Conservation (phyloP, 2,329 filamentous ascomycete species). For the Colletotrichum limetticola region DNA sequence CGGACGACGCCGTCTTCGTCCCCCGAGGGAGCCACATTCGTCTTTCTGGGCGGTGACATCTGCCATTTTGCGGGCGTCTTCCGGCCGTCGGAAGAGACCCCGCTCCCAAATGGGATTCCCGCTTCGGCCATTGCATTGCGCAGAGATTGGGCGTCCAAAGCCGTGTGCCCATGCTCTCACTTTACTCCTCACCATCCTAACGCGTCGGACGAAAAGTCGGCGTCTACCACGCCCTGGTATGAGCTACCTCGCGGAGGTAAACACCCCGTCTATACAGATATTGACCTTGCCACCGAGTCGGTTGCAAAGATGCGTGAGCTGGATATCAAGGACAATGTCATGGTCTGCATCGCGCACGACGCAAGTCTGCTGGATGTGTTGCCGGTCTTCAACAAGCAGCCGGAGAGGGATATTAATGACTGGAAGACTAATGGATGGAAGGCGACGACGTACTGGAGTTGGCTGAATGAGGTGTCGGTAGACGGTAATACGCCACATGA, state of each 20-base stretch:
- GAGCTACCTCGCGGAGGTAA: background rate
- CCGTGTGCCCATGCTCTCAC: slow-evolving; percentile 18
- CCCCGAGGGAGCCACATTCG: slow-evolving; percentile 32
- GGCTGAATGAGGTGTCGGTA: slow-evolving; percentile 27
- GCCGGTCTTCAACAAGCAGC: slow-evolving; percentile 28
- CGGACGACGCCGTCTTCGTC: slow-evolving; percentile 32
- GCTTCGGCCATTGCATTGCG: slow-evolving; percentile 7
- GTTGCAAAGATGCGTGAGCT: slow-evolving; percentile 31
- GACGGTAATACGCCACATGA: slow-evolving; percentile 3
- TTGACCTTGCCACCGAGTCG: slow-evolving; percentile 5
- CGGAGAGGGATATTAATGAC: slow-evolving; percentile 14
- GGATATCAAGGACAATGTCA: slow-evolving; percentile 22
- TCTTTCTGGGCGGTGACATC: slow-evolving; percentile 39
- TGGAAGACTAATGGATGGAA: slow-evolving; percentile 25
- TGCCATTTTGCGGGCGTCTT: slow-evolving; percentile 35
- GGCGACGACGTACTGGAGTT: slow-evolving; percentile 29
- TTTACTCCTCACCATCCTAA: slow-evolving; percentile 27
- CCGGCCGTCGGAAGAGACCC: slow-evolving; percentile 1
- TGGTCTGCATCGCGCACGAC: slow-evolving; percentile 33
- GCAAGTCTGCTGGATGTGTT: slow-evolving; percentile 21
- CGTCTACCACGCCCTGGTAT: slow-evolving; percentile 17
- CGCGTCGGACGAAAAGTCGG: background rate
- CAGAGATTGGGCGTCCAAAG: slow-evolving; percentile 3
- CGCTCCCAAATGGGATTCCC: slow-evolving; percentile 16
- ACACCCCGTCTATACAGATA: slow-evolving; percentile 25